These are phyloP conservation scores for Capronia americana DNA, from an alignment of 2,329 filamentous ascomycete genomes.

Conservation along the genomic window DNA sequence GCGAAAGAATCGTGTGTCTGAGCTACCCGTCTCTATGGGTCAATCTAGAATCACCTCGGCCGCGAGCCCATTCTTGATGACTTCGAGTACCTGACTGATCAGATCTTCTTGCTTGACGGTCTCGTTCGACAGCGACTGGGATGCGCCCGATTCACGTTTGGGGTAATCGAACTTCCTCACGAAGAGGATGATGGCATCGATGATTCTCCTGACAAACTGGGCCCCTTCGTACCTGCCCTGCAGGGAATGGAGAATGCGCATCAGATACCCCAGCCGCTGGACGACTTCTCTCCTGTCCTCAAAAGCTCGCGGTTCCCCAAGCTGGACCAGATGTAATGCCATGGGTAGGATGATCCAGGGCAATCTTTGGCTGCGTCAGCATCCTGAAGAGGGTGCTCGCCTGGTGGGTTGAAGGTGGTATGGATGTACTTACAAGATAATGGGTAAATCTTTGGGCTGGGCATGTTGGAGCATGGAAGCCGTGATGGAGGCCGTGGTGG, in stretches of 20 bases:
- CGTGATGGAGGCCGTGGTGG: too few species aligned
- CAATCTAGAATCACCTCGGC: too few species aligned
- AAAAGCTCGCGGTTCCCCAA: neutral
- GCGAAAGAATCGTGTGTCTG: too few species aligned
- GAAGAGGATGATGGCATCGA: neutral
- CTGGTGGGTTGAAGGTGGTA: too few species aligned
- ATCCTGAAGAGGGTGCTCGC: too few species aligned
- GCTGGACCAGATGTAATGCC: slow-evolving; percentile 2
- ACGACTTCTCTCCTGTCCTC: slow-evolving; percentile 1
- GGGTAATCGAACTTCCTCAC: too few species aligned
- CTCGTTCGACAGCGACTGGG: too few species aligned
- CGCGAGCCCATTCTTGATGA: too few species aligned
- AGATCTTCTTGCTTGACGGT: too few species aligned
- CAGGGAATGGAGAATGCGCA: slow-evolving; percentile 10
- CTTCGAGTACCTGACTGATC: too few species aligned
- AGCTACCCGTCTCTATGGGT: too few species aligned
- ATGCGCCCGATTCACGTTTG: too few species aligned
- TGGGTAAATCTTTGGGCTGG: neutral
- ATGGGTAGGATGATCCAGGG: slow-evolving; percentile 12
- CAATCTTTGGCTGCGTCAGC: neutral
- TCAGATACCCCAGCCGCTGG: slow-evolving; percentile 1
- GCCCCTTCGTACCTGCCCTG: slow-evolving; percentile 2
- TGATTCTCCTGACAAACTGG: slow-evolving; percentile 4
- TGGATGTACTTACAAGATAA: slow-evolving; percentile 2
- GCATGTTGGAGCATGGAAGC: neutral